phyloP scores from a whole-genome alignment of 2,329 filamentous ascomycete genomes.

The Pochonia chlamydosporia region DNA sequence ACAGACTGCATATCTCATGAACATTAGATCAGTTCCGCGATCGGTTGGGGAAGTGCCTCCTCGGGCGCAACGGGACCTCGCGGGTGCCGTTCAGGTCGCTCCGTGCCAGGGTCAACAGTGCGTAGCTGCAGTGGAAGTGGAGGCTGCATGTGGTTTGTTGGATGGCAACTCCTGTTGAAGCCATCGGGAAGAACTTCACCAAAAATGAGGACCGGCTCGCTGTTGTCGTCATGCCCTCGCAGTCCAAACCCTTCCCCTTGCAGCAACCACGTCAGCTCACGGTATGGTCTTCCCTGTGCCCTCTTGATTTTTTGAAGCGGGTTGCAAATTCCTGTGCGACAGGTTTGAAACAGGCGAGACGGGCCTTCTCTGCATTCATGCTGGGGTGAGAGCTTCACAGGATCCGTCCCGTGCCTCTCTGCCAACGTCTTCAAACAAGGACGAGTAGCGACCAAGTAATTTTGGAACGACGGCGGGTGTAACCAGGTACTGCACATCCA shows the following conservation, averaged over 20 bases:
- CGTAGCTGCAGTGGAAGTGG: not conserved
- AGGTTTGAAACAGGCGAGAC: not conserved
- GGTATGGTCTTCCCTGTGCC: not conserved
- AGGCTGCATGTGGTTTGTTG: not conserved
- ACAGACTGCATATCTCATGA: too few relatives aligned
- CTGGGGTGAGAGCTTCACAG: not conserved
- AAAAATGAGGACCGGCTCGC: not conserved
- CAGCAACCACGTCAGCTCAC: not conserved
- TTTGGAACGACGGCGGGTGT: not conserved
- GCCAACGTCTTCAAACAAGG: not conserved
- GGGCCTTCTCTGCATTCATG: not conserved
- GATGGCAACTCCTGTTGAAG: not conserved
- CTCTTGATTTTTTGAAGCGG: not conserved
- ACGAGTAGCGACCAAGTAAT: not conserved
- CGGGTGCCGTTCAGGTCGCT: not conserved
- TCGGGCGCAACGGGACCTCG: not conserved
- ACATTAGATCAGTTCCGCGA: conserved; percentile 11
- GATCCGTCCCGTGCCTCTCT: not conserved
- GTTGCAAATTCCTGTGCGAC: not conserved
- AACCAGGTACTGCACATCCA: not conserved
- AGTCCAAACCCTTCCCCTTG: not conserved
- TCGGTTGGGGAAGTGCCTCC: not conserved
- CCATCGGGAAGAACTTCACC: not conserved
- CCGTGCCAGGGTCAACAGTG: not conserved
- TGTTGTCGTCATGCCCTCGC: not conserved